phyloP scores from a whole-genome alignment of 495 filamentous ascomycete genomes.

The Rhypophila decipiens region DNA sequence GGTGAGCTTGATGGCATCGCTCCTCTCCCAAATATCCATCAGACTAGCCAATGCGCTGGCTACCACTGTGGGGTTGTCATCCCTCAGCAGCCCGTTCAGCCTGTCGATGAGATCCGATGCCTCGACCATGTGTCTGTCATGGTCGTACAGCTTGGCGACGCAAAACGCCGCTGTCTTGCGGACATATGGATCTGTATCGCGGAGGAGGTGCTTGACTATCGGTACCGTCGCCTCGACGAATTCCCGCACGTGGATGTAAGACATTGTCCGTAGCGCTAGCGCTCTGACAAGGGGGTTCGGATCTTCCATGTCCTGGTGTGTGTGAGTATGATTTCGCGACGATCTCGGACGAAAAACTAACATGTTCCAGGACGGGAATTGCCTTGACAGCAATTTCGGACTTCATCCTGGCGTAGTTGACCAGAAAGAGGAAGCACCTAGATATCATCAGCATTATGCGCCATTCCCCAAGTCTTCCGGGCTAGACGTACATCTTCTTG shows the following conservation, averaged over 20 bases:
- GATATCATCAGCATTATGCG: constrained; percentile 9
- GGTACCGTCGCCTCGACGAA: constrained; percentile 88
- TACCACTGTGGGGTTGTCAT: constrained; percentile 96
- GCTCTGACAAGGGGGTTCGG: constrained; percentile 88
- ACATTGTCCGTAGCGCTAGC: constrained; percentile 88
- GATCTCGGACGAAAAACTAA: constrained; percentile 34
- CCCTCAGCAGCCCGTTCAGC: constrained; percentile 81
- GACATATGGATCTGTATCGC: constrained; percentile 90
- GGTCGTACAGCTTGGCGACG: constrained; percentile 96
- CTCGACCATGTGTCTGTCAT: constrained; percentile 87
- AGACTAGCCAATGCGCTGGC: constrained; percentile 86
- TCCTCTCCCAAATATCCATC: constrained; percentile 98
- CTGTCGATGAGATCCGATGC: constrained; percentile 85
- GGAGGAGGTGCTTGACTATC: constrained; percentile 74
- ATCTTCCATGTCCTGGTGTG: constrained; percentile 81
- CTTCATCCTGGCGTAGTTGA: constrained; percentile 94
- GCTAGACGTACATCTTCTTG: constrained; percentile 94
- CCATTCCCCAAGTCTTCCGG: background rate
- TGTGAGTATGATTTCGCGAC: background rate
- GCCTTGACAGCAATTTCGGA: constrained; percentile 92
- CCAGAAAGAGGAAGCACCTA: constrained; percentile 96
- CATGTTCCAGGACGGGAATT: constrained; percentile 76
- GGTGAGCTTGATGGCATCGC: constrained; percentile 93
- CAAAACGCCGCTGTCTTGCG: constrained; percentile 96
- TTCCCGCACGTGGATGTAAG: constrained; percentile 94